A percentile compares a stretch with the other conserved stretches of the same genome.
phyloP scores from a whole-genome alignment of 108 stramenopile species.

The Cyclotella sp. region DNA sequence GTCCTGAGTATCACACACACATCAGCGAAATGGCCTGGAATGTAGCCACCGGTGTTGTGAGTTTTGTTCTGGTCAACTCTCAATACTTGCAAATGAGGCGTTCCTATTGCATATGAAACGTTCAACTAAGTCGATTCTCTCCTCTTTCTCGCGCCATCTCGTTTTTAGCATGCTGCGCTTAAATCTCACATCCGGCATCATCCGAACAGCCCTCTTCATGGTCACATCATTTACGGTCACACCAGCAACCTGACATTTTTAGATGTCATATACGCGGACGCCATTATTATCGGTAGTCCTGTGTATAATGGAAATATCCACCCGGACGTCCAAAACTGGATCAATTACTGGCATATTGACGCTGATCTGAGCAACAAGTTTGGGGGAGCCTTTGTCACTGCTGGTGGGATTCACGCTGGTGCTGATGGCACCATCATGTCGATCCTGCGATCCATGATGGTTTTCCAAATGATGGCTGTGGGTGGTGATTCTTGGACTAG shows the following conservation, averaged over 20 bases:
- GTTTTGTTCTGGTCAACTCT: not conserved
- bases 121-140: not conserved
- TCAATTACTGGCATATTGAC: slow-evolving; percentile 52
- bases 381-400: slow-evolving; percentile 55
- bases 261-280: slow-evolving; percentile 51
- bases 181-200: slow-evolving; percentile 39
- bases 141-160: not conserved
- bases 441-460: slow-evolving; percentile 48
- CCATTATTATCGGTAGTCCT: slow-evolving; percentile 48
- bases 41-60: slow-evolving; percentile 40
- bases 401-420: slow-evolving; percentile 55
- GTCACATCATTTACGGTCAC: slow-evolving; percentile 45
- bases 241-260: slow-evolving; percentile 44
- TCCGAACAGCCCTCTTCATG: slow-evolving; percentile 34
- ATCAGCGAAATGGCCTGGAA: slow-evolving; percentile 51
- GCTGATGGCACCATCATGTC: slow-evolving; percentile 45
- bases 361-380: slow-evolving; percentile 48
- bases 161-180: slow-evolving; percentile 22
- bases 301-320: slow-evolving; percentile 56
- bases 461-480: slow-evolving; percentile 52
- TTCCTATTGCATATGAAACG: not conserved
- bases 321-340: slow-evolving; percentile 52
- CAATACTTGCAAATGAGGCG: too few species aligned
- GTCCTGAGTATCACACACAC: slow-evolving; percentile 44
- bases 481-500: slow-evolving; percentile 52